Percentiles rank a stretch among this genome's conserved stretches.
These are phyloP conservation scores for Cercospora zeae-maydis DNA, from an alignment of 2,329 filamentous ascomycete genomes.

Conservation along the genomic window DNA sequence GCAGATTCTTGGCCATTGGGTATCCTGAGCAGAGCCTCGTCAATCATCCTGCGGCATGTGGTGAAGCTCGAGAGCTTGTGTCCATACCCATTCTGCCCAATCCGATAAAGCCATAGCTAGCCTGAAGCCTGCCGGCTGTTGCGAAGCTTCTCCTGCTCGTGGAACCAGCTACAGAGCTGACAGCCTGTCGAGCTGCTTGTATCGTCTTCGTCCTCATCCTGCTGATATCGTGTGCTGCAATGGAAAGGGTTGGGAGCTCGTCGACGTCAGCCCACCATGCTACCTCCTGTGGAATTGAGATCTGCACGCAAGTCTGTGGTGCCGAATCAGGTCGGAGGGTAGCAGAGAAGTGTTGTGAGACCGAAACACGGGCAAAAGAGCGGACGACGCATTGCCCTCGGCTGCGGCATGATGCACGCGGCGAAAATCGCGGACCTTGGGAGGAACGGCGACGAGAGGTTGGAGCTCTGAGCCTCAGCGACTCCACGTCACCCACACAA, in stretches of 20 bases:
- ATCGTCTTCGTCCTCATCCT: conserved; percentile 19
- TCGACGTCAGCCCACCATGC: conserved; percentile 6
- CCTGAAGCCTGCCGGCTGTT: conserved; percentile 41
- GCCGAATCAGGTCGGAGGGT: neutral
- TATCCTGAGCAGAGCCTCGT: conserved; percentile 52
- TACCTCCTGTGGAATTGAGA: neutral
- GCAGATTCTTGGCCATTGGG: conserved; percentile 69
- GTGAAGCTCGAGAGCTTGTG: conserved; percentile 23
- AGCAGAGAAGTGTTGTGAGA: neutral
- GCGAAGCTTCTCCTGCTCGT: conserved; percentile 42
- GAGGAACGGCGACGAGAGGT: conserved; percentile 2
- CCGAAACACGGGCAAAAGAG: neutral
- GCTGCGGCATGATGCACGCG: conserved; percentile 2
- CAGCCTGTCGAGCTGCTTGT: conserved; percentile 20
- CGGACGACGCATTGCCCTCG: conserved; percentile 7
- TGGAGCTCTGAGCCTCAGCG: neutral
- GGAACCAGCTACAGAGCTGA: conserved; percentile 23
- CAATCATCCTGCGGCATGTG: conserved; percentile 22
- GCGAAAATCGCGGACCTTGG: conserved; percentile 2
- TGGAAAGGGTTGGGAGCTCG: neutral
- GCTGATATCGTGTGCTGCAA: neutral
- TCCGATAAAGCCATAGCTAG: conserved; percentile 51
- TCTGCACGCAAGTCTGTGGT: neutral
- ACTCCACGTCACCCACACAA: neutral
- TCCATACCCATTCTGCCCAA: conserved; percentile 48